These are phyloP conservation scores for Linnemannia exigua DNA, from an alignment of 192 early-diverging fungal species.

Conservation along the genomic window DNA sequence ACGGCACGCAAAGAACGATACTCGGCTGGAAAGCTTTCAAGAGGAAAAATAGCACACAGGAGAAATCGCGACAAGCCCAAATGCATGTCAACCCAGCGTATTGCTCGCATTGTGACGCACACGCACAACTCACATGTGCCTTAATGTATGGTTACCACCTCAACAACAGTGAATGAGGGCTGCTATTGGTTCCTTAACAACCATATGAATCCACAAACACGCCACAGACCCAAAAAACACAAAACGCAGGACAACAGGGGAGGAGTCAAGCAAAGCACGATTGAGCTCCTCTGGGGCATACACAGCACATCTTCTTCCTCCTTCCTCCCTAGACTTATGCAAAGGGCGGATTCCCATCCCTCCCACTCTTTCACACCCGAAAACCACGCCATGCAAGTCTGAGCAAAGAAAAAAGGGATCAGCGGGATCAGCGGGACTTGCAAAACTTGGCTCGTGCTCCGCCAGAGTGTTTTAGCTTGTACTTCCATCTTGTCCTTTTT, in stretches of 20 bases:
- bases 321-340: not conserved
- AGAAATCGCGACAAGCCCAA: no score
- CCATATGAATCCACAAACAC: not conserved
- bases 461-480: not conserved
- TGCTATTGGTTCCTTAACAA: not conserved
- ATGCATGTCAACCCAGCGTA: not conserved
- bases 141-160: not conserved
- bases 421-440: constrained; percentile 3
- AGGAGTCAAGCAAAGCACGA: not conserved
- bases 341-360: not conserved
- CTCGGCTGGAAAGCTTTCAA: no score
- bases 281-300: not conserved
- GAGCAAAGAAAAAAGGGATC: not conserved
- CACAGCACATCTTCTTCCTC: not conserved
- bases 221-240: not conserved
- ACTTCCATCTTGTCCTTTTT: not conserved
- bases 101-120: not conserved
- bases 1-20: no score
- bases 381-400: not conserved
- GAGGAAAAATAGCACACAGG: no score
- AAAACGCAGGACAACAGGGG: not conserved
- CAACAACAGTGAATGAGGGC: not conserved
- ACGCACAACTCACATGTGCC: not conserved
- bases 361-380: not conserved
- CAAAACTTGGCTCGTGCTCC: constrained; percentile 35